phyloP scores from a whole-genome alignment of 2,329 filamentous ascomycete species.

The Aspergillus caelatus region DNA sequence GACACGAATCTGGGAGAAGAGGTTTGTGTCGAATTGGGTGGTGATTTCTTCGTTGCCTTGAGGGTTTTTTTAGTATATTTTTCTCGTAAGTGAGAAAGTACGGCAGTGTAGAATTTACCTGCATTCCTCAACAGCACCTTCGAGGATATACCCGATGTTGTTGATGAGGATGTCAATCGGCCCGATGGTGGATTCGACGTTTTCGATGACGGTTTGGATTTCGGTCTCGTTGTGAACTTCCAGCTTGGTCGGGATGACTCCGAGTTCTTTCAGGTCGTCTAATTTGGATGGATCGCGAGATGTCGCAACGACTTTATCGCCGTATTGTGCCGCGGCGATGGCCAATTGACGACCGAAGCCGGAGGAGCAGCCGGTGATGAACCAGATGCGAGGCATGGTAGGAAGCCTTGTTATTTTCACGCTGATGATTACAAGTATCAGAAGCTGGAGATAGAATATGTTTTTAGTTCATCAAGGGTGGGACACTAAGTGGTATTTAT shows the following conservation, averaged over 20 bases:
- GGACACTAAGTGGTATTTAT: background rate
- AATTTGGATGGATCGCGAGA: conserved; percentile 42
- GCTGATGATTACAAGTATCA: background rate
- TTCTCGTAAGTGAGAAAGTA: background rate
- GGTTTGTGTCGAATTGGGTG: conserved; percentile 34
- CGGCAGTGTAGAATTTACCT: background rate
- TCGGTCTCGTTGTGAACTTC: conserved; percentile 7
- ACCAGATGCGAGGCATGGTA: background rate
- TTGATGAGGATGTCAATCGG: conserved; percentile 53
- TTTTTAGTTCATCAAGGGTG: background rate
- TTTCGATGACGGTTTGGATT: conserved; percentile 2
- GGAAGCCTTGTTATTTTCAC: fast-evolving
- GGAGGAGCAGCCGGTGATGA: conserved; percentile 56
- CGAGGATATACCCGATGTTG: conserved; percentile 41
- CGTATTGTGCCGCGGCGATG: conserved; percentile 46
- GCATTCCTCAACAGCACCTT: conserved; percentile 28
- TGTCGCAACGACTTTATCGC: conserved; percentile 55
- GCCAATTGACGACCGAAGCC: conserved; percentile 56
- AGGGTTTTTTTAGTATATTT: background rate
- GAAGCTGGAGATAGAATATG: background rate
- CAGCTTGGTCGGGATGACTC: conserved; percentile 1
- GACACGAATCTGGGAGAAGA: conserved; percentile 42
- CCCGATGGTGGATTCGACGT: background rate
- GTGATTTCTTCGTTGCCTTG: background rate
- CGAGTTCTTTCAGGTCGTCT: background rate